Conservation (phyloP, 352 stramenopile genomes). For the Phytophthora litchii region DNA sequence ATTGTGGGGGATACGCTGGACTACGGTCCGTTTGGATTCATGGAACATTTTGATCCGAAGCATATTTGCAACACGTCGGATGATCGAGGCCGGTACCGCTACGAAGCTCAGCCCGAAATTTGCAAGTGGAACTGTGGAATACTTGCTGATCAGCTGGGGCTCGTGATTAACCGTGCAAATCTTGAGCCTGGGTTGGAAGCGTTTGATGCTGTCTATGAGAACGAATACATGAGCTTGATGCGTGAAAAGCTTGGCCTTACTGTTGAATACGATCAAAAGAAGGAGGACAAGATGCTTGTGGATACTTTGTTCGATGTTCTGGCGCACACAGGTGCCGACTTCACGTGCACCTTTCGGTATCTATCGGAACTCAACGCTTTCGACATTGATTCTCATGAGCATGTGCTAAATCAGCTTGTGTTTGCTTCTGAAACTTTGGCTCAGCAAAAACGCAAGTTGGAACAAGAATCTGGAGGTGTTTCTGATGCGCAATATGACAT, state of each 20-base stretch:
- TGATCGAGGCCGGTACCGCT: constrained; percentile 79
- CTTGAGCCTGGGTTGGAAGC: constrained; percentile 32
- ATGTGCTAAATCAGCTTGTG: constrained; percentile 53
- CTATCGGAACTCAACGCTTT: constrained; percentile 57
- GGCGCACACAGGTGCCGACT: constrained; percentile 70
- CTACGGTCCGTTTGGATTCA: constrained; percentile 93
- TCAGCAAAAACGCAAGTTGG: constrained; percentile 66
- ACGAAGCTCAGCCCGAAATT: constrained; percentile 81
- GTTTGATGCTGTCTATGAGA: constrained; percentile 57
- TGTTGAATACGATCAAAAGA: constrained; percentile 16
- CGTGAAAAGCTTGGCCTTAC: constrained; percentile 70
- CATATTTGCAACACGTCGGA: constrained; percentile 88
- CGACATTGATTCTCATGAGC: constrained; percentile 21
- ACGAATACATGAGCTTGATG: constrained; percentile 68
- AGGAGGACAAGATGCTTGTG: constrained; percentile 57
- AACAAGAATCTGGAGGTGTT: constrained; percentile 45
- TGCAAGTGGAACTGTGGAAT: constrained; percentile 88
- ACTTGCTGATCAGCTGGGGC: constrained; percentile 66
- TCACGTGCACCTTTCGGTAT: constrained; percentile 75
- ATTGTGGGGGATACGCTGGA: constrained; percentile 92
- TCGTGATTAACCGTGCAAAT: constrained; percentile 42
- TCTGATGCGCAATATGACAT: constrained; percentile 79
- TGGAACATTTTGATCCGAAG: constrained; percentile 90
- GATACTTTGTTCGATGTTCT: constrained; percentile 65
- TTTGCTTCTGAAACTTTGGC: constrained; percentile 69